Conservation (phyloP, 2,329 filamentous ascomycete species). For the Fusarium albosuccineum region DNA sequence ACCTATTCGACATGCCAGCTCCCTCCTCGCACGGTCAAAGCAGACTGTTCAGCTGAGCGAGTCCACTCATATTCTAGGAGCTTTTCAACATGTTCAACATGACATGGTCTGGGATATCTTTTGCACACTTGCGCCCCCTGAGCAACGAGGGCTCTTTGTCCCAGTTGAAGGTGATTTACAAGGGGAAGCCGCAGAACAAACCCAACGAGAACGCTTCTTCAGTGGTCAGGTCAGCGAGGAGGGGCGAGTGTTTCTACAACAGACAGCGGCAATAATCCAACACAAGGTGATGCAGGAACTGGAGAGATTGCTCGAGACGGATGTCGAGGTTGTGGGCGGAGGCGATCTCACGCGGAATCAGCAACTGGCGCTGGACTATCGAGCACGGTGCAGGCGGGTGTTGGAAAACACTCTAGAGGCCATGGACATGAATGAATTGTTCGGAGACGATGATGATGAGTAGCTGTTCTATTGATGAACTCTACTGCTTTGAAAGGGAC, state of each 20-base stretch:
- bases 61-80: conserved; percentile 48
- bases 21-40: conserved; percentile 59
- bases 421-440: conserved; percentile 50
- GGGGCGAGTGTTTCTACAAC: conserved; percentile 48
- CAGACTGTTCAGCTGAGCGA: conserved; percentile 51
- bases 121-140: conserved; percentile 53
- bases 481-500: conserved; percentile 21
- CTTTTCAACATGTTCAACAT: conserved; percentile 66
- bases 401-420: conserved; percentile 60
- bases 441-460: conserved; percentile 38
- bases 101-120: conserved; percentile 66
- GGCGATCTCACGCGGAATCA: conserved; percentile 61
- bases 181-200: conserved; percentile 47
- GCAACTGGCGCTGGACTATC: conserved; percentile 62
- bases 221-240: conserved; percentile 48
- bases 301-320: conserved; percentile 61
- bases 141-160: conserved; percentile 47
- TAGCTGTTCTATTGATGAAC: background rate
- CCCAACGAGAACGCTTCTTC: conserved; percentile 47
- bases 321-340: conserved; percentile 58
- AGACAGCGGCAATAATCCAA: conserved; percentile 57
- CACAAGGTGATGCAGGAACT: conserved; percentile 59
- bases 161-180: conserved; percentile 32
- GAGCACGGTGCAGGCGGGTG: conserved; percentile 62
- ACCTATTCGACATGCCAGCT: conserved; percentile 62